phyloP scores from a whole-genome alignment of 805 yeast species.

The Myxozyma neotropica region DNA sequence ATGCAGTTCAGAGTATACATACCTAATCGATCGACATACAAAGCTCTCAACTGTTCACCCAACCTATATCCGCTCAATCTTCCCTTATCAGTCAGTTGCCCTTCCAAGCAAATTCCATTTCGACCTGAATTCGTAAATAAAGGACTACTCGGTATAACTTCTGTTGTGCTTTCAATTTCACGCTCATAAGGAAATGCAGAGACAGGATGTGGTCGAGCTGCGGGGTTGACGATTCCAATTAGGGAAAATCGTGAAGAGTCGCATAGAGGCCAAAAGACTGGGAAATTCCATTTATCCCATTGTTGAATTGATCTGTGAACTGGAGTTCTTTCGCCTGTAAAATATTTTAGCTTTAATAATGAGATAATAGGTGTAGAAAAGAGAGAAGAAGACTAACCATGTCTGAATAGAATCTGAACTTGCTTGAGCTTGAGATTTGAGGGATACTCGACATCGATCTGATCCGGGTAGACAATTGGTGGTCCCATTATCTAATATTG shows the following conservation, averaged over 20 bases:
- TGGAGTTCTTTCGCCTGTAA: constrained; percentile 30
- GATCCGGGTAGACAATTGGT: constrained; percentile 19
- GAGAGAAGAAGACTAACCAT: constrained; percentile 25
- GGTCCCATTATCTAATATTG: constrained; percentile 19
- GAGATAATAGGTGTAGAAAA: background rate
- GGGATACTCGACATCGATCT: constrained; percentile 21
- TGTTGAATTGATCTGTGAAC: constrained; percentile 26
- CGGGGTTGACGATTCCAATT: constrained; percentile 23
- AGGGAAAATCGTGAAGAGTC: constrained; percentile 27
- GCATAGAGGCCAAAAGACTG: constrained; percentile 33
- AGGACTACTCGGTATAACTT: background rate
- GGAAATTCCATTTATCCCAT: constrained; percentile 34
- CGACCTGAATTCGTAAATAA: constrained; percentile 24
- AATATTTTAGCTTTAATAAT: background rate
- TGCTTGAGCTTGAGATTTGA: constrained; percentile 16
- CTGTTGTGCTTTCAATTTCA: constrained; percentile 29
- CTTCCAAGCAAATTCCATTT: constrained; percentile 26
- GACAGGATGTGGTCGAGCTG: constrained; percentile 13
- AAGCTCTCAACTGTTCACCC: constrained; percentile 30
- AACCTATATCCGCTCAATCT: constrained; percentile 25
- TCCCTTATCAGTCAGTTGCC: constrained; percentile 34
- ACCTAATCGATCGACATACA: constrained; percentile 30
- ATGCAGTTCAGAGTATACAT: no score
- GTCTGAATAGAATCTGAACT: constrained; percentile 31
- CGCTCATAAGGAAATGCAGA: constrained; percentile 27